phyloP scores from a whole-genome alignment of 2,329 filamentous ascomycete genomes.

The Esteya vermicola region DNA sequence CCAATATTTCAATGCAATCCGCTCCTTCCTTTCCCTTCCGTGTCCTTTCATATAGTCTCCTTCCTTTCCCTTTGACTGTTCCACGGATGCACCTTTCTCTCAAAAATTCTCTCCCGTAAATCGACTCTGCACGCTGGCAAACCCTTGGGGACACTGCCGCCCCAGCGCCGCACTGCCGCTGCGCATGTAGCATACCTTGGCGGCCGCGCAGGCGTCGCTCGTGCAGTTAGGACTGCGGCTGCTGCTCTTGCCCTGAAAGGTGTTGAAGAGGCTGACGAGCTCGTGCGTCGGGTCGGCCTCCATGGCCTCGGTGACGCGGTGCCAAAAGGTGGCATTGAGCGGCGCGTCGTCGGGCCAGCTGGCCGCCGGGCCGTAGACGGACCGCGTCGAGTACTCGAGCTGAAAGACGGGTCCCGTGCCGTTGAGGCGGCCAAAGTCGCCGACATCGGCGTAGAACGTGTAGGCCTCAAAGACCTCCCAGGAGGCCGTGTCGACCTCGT shows the following conservation, averaged over 20 bases:
- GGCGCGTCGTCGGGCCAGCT: conserved; percentile 26
- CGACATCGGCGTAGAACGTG: conserved; percentile 40
- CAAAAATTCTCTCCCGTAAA: conserved; percentile 21
- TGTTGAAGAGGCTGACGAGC: conserved; percentile 29
- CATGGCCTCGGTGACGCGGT: conserved; percentile 24
- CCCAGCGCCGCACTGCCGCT: conserved; percentile 38
- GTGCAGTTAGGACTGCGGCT: conserved; percentile 17
- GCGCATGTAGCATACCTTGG: conserved; percentile 46
- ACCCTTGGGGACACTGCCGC: conserved; percentile 35
- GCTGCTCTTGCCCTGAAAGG: conserved; percentile 21
- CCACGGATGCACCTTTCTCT: too few species aligned
- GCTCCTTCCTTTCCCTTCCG: too few species aligned
- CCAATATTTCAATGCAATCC: too few species aligned
- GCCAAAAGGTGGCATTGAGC: conserved; percentile 33
- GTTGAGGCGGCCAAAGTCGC: conserved; percentile 24
- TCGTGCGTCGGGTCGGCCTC: conserved; percentile 17
- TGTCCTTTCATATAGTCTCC: too few species aligned
- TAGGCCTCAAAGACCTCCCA: conserved; percentile 39
- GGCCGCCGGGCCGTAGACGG: conserved; percentile 33
- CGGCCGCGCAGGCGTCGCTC: conserved; percentile 28
- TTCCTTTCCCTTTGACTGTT: too few species aligned
- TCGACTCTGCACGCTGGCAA: conserved; percentile 21
- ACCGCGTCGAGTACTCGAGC: conserved; percentile 41
- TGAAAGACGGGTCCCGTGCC: conserved; percentile 30
- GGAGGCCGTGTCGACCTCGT: conserved; percentile 41